Conservation (phyloP, 257 asterid genomes). For the Sherardia arvensis region DNA sequence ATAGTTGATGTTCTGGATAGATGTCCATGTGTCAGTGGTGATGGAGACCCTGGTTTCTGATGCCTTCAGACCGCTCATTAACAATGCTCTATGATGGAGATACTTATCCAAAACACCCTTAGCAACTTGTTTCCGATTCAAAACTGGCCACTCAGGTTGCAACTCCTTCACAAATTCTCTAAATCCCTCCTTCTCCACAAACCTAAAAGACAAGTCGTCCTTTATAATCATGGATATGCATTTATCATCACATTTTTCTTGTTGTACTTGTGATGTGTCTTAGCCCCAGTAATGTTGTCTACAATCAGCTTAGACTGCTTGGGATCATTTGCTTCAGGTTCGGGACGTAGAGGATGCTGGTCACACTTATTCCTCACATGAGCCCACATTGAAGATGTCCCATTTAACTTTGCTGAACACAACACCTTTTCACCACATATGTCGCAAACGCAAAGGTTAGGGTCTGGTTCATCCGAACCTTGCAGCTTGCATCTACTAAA, state of each 20-base stretch:
- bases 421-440: background rate
- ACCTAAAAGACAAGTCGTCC: too few relatives aligned
- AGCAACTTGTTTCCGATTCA: background rate
- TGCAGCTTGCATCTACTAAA: background rate
- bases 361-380: too few relatives aligned
- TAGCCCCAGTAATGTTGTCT: background rate
- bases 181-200: too few relatives aligned
- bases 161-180: background rate
- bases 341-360: too few relatives aligned
- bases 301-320: too few relatives aligned
- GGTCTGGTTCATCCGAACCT: background rate
- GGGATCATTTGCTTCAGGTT: too few relatives aligned
- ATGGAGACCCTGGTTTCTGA: background rate
- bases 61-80: too few relatives aligned
- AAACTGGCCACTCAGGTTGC: background rate
- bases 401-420: background rate
- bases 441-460: background rate
- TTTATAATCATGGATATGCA: background rate
- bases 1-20: background rate
- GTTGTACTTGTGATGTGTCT: background rate
- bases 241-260: background rate
- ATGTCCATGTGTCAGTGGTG: background rate
- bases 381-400: background rate
- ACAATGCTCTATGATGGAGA: too few relatives aligned
- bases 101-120: too few relatives aligned